Percentiles rank a stretch among this genome's conserved stretches.
These are phyloP conservation scores for Trametes cingulata DNA, from an alignment of 768 basidiomycete genomes.

Conservation along the genomic window DNA sequence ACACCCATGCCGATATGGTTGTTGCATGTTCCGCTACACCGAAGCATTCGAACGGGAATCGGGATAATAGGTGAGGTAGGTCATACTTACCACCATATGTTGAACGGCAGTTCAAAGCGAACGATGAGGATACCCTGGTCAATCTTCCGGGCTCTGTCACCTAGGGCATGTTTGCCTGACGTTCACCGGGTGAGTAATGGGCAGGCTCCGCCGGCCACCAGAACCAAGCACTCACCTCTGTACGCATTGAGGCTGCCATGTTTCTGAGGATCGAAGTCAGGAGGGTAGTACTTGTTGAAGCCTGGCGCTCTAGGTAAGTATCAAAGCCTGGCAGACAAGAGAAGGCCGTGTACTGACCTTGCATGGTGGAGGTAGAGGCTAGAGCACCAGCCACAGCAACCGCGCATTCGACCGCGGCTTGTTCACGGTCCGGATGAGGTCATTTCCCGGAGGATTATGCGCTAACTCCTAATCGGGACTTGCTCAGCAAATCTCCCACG, in stretches of 20 bases:
- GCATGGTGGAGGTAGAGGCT: slow-evolving; percentile 34
- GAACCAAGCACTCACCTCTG: slow-evolving; percentile 50
- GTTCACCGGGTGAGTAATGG: slow-evolving; percentile 7
- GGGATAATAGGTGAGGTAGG: too few relatives aligned
- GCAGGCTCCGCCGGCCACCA: background rate
- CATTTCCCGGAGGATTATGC: background rate
- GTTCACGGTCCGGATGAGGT: slow-evolving; percentile 12
- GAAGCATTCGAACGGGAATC: background rate
- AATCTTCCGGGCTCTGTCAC: slow-evolving; percentile 90
- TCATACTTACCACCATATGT: slow-evolving; percentile 85
- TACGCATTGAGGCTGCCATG: slow-evolving; percentile 73
- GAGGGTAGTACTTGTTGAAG: slow-evolving; percentile 81
- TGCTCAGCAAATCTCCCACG: background rate
- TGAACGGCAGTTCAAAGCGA: slow-evolving; percentile 95
- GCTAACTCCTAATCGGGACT: background rate
- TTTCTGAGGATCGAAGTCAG: slow-evolving; percentile 70
- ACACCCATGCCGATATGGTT: slow-evolving; percentile 99
- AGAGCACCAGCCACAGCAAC: background rate
- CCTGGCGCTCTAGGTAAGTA: slow-evolving; percentile 36
- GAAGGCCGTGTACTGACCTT: slow-evolving; percentile 35
- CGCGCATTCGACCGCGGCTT: background rate
- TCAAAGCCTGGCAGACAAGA: slow-evolving; percentile 9
- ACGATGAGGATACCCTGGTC: slow-evolving; percentile 96
- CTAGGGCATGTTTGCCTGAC: slow-evolving; percentile 90
- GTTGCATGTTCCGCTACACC: slow-evolving; percentile 82